These are phyloP conservation scores for Clitopilus passeckerianus DNA, from an alignment of 768 basidiomycete genomes.

Conservation along the genomic window DNA sequence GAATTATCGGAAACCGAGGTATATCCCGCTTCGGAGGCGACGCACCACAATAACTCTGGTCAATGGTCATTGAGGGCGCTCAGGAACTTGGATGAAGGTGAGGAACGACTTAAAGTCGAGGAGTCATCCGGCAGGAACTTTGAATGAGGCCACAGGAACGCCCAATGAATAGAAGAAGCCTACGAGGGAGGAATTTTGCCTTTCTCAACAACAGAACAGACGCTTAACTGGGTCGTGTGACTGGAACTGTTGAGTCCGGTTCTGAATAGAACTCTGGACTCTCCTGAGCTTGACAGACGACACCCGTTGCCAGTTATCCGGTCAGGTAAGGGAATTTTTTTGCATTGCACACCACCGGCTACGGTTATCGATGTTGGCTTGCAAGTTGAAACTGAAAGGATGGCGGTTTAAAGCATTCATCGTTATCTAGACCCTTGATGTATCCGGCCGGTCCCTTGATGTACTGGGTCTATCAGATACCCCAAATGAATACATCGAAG, in stretches of 20 bases:
- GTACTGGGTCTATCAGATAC: neutral
- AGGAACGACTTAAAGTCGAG: neutral
- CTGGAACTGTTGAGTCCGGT: neutral
- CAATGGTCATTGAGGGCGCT: neutral
- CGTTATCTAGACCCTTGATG: neutral
- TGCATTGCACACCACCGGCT: neutral
- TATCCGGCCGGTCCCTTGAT: neutral
- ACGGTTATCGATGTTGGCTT: neutral
- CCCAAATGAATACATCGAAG: neutral
- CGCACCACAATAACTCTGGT: neutral
- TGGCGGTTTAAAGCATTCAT: neutral
- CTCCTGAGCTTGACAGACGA: neutral
- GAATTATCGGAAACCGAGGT: neutral
- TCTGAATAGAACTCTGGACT: neutral
- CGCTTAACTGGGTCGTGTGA: neutral
- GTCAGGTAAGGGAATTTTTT: neutral
- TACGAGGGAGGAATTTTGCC: neutral
- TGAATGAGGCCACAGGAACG: neutral
- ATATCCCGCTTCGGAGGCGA: neutral
- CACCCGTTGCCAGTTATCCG: neutral
- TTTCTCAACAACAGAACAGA: neutral
- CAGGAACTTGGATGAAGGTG: neutral
- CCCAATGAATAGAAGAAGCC: neutral
- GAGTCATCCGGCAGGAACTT: neutral
- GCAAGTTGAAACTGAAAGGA: neutral